Evolutionary conservation across 805 yeast genomes (phyloP), one percentile per base, ranked within the genome.

Genomic region (Saccharomycopsis oosterbeekiorum): DNA sequence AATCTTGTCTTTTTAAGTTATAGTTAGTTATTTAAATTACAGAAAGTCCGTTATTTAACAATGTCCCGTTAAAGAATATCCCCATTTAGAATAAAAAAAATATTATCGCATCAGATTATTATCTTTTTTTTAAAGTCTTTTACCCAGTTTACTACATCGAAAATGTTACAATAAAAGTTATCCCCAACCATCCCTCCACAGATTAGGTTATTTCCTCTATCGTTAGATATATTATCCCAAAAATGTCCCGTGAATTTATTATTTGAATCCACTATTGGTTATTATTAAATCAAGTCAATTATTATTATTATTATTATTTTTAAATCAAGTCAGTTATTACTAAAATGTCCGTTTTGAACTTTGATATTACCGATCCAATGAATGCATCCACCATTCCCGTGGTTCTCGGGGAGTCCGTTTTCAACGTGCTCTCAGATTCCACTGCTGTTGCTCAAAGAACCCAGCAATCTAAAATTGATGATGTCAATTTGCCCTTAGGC

Each of bases 401-500:
- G 19, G 59, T 64, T 57, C 55, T 63, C 21, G 65, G 65, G 26
- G 64, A 64, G 50, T 61, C 59, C 29, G 64, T 64, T n/a, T 64
- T 64, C 54, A 60, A 64, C 55, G 39, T 58, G 19, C 58, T 64
- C 50, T 57, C 63, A 29, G 56, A 60, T 24, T 58, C 61, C 37
- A 37, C 53, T 15, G 26, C 41, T 51, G 63, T 54, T 57, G 34
- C 60, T 50, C 40, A 55, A 9, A 24, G 60, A 54, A 54, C n/a
- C 6, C 59, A 36, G 19, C 4, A 47, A 9, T 19, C 50, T 12
- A 50, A 57, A 9, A 39, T 17, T 50, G 61, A 64, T 66, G 58
- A 65, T 62, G 63, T 71, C 70, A 63, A 64, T 68, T 67, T 67
- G 64, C 68, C 59, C 63, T 70, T 58, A 69, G 73, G 62, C 69